Base-by-base conservation (phyloP, 2,329 filamentous ascomycete species). In the Fusarium falciforme region DNA sequence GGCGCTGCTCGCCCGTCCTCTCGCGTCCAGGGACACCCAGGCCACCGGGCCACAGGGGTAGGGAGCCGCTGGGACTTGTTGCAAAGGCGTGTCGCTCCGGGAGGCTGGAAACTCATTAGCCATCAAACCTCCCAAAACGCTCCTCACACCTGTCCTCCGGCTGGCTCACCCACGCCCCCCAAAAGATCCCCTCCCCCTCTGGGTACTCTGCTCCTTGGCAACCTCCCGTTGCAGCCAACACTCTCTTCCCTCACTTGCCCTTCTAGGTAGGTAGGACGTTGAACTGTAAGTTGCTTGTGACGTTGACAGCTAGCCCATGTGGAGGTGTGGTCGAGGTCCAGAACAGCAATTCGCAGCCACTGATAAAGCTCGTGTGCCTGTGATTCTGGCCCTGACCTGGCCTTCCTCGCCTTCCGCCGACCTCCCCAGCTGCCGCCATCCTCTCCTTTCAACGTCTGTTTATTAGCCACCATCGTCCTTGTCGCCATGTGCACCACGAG, bases 41-140 rank as follows among this genome's bases (percentile, higher is more conserved):
- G 67, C 71, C 68, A 66, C 71, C 71, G 71, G 71, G 71, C 67
- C 71, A 62, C 71, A 74, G 67, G 71, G 71, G 62, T 74, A 22
- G 47, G 61, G 36, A 74, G 71, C 71, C 71, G 67, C 71, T 74
- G 71, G 67, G 60, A 31, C 44, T 62, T 71, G 61, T 64, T 71
- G 65, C 72, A 72, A 57, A 67, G 68, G 71, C 62, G 65, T 47
- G 65, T 74, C 65, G 64, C 71, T 70, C 69, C 72, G 61, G 60
- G 72, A 70, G 68, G 72, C 55, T 74, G 72, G 72, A 72, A 72
- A 74, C 40, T 66, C 68, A 61, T 59, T 52, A 47, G 57, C 52
- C 61, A 58, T 64, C 49, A 58, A 49, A 16, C 55, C 58, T 54
- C 67, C 49, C 38, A 67, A 61, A 49, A 68, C 55, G 27, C 58